Base-by-base conservation (phyloP, 73 alveolate species). In the Paramecium caudatum region DNA sequence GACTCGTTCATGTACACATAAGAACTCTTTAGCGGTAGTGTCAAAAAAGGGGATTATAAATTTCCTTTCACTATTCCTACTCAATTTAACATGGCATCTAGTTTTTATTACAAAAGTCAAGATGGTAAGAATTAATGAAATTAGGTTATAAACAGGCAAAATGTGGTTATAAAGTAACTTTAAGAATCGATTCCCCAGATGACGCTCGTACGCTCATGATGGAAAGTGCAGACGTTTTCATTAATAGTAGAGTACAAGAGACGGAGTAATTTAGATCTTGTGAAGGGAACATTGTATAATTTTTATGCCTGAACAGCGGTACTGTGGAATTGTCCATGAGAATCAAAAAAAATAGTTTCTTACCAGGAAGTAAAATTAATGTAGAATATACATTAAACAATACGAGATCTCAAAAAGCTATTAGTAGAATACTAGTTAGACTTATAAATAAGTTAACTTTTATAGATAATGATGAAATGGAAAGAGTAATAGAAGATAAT, bases 231-330 rank as follows among this genome's bases (percentile, higher is more conserved):
- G 62, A 36, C 19, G 88, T 74, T 4, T 74, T 41, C 32, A 45
- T 74, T 13, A 74, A 74, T 16, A 12, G 65, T 3, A 37, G 65
- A 74, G 16, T 41, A 16, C 16, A 74, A 74, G 62, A 74, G 55
- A 37, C 37, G 5, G 45, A 41, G 32, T 41, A 74, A 27, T 65
- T 13, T 36, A 74, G 68, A 74, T 39, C 36, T 16, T 9, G 17
- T 34, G 88, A 74, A 39, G 88, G 88, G 15, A 74, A 74, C 43
- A 74, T 74, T 6, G 68, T 74, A 21, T 41, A 74, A 13, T 74
- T 74, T 19, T 45, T 74, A 9, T 74, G 88, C 43, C 19, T 74
- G 12, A 74, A 74, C 43, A 74, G 88, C 7, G 88, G 88, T 41
- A 47, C 88, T 3, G 88, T 74, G 5, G 88, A 74, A 45, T 41